Base-by-base conservation (phyloP, 768 basidiomycete species). In the Kwoniella botswanensis region DNA sequence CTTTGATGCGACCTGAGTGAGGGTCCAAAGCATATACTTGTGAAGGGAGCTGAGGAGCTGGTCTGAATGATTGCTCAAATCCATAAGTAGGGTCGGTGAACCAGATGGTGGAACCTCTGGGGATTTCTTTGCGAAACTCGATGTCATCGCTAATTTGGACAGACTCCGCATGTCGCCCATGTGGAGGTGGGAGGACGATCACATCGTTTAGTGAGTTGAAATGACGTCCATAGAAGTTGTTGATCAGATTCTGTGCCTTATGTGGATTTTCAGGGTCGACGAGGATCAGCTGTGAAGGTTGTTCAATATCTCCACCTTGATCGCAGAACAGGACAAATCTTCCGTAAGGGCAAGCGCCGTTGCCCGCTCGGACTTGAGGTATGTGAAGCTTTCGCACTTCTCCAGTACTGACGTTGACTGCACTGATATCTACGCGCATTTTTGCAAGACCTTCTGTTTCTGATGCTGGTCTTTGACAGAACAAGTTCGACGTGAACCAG, bases 131-230 rank as follows among this genome's bases (percentile, higher is more conserved):
- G 0, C 60, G 41, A 44, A 46, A 60, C 24, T 15, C 24, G 22
- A 26, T 56, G 55, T 56, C 55, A 56, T 56, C 55, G 21, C 12
- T 18, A 50, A 11, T 50, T 50, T 50, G 46, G 12, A 18, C 46
- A 50, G 21, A 46, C 15, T 29, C 63, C 12, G 46, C 46, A 50
- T 50, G 46, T 15, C 18, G 46, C 12, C 46, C 46, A 50, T 53
- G 35, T 3, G n/a, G 17, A 56, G 71, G 67, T 9, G 71, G 72
- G 10, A 73, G 58, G 15, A 72, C 65, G 22, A 74, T 66, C 6
- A 70, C 75, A 57, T 76, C 75, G 71, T 76, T 76, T 10, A 76
- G 65, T 18, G 73, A 72, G 63, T 76, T 76, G 70, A 76, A 76
- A 11, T 26, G 66, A 13, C 73, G 67, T 22, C 73, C 73, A 59